Conservation (phyloP, 1,139 yeast species). For the Debaryomyces sp. region DNA sequence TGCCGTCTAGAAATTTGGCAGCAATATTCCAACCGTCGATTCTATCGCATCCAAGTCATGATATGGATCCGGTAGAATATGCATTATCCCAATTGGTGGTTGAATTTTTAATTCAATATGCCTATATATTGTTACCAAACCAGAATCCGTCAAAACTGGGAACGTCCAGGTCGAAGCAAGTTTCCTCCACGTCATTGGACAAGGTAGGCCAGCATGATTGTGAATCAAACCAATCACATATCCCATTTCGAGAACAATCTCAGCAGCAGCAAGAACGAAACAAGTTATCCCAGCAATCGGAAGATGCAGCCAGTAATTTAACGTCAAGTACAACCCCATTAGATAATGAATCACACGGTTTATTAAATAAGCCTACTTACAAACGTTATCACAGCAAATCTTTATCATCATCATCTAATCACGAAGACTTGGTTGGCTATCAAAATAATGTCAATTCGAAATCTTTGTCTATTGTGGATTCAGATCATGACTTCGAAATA, state of each 20-base stretch:
- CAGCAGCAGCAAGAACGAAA: constrained; percentile 3
- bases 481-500: constrained; percentile 33
- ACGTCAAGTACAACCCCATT: constrained; percentile 22
- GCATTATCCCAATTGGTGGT: constrained; percentile 85
- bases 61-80: constrained; percentile 88
- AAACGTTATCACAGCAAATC: constrained; percentile 62
- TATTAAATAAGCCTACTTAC: constrained; percentile 19
- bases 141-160: constrained; percentile 17
- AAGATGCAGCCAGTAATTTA: constrained; percentile 12
- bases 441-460: constrained; percentile 23
- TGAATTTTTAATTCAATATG: constrained; percentile 86
- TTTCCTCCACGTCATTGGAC: neutral
- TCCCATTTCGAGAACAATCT: neutral
- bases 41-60: constrained; percentile 89
- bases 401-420: constrained; percentile 52
- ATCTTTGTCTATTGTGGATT: constrained; percentile 27
- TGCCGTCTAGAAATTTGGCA: constrained; percentile 92
- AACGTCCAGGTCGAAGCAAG: constrained; percentile 1
- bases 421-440: constrained; percentile 52
- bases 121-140: constrained; percentile 70
- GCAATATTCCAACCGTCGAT: constrained; percentile 97
- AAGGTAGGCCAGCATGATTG: neutral
- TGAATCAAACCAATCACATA: neutral
- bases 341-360: constrained; percentile 4
- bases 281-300: neutral